Evolutionary conservation across 257 asterid species (phyloP), one percentile per base, ranked within the genome.

Genomic region (Penstemon eatonii): DNA sequence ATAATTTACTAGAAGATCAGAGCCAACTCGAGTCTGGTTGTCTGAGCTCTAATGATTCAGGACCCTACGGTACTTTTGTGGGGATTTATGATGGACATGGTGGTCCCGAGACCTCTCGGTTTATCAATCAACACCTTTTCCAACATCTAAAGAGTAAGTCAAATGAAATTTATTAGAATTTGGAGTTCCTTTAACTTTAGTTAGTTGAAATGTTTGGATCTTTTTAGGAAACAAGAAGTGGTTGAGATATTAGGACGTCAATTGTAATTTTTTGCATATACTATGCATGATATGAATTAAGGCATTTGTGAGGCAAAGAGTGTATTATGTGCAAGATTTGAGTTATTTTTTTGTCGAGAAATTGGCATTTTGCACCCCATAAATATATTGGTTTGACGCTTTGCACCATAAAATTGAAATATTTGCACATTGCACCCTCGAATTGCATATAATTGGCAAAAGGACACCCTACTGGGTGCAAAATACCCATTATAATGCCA

Each of bases 41-140:
- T 67, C 75, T 87, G 72, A 84, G 94, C 61, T 66, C 74, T 47
- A 79, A 78, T 56, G 90, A 82, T 60, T 77, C 85, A 42, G 94
- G 90, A 33, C 90, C 94, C 5, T 77, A 73, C 73, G 94, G 94
- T 67, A 84, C 94, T 64, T 87, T 87, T 65, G 79, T 87, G 12
- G 94, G 91, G 60, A 53, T 87, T 69, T 87, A 87, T 73, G 94
- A 87, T 79, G 94, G 94, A n/a, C 94, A 87, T 46, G 91, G 94
- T 6, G 94, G 91, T 43, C 94, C 94, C 5, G 91, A 87, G 74
- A 84, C 94, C 10, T 79, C 94, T 3, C 74, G 91, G 57, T 87
- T 75, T 78, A 77, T 87, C 82, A 87, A 84, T 62, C 83, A 85
- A 0, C 81, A 82, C 67, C 84, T 87, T 66, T 87, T 82, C 75